Evolutionary conservation across 2,329 filamentous ascomycete species (phyloP).

Genomic region (Alternaria brassicicola): DNA sequence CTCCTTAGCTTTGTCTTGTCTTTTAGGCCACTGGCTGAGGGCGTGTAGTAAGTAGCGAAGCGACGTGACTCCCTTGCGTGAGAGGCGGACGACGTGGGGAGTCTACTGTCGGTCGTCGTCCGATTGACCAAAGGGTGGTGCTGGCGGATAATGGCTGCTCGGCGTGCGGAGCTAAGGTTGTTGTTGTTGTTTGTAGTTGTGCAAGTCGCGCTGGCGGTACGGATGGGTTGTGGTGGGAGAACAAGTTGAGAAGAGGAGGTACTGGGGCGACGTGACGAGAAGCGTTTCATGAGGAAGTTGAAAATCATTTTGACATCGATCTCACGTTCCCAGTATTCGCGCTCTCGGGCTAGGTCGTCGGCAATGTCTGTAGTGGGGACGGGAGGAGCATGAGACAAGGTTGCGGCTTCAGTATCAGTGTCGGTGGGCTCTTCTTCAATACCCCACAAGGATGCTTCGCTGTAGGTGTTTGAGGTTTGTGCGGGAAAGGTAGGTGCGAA

Average conservation of each 20-base stretch:
- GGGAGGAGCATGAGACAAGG: conserved; percentile 51
- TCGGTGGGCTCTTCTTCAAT: conserved; percentile 66
- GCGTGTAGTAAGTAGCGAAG: conserved; percentile 9
- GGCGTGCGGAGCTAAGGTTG: conserved; percentile 58
- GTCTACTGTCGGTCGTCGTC: conserved; percentile 29
- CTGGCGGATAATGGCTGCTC: conserved; percentile 82
- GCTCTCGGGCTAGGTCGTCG: conserved; percentile 54
- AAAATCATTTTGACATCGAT: conserved; percentile 92
- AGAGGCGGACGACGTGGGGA: conserved; percentile 33
- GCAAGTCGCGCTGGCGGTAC: not conserved
- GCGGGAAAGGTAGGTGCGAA: conserved; percentile 57
- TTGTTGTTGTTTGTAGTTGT: conserved; percentile 15
- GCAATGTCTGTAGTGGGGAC: conserved; percentile 24
- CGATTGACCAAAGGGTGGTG: conserved; percentile 84
- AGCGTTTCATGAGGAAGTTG: conserved; percentile 60
- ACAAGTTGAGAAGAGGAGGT: conserved; percentile 19
- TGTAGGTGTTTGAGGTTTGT: conserved; percentile 42
- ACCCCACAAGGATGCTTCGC: conserved; percentile 67
- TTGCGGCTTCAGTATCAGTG: conserved; percentile 50
- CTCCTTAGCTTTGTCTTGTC: conserved; percentile 35
- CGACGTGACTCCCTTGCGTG: conserved; percentile 24
- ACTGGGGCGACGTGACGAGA: conserved; percentile 45
- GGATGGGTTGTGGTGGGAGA: conserved; percentile 7
- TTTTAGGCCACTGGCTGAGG: not conserved
- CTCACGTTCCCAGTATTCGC: conserved; percentile 91